Evolutionary conservation across 495 filamentous ascomycete species (phyloP), one percentile per base, ranked within the genome.

Genomic region (Aspergillus mulundensis): DNA sequence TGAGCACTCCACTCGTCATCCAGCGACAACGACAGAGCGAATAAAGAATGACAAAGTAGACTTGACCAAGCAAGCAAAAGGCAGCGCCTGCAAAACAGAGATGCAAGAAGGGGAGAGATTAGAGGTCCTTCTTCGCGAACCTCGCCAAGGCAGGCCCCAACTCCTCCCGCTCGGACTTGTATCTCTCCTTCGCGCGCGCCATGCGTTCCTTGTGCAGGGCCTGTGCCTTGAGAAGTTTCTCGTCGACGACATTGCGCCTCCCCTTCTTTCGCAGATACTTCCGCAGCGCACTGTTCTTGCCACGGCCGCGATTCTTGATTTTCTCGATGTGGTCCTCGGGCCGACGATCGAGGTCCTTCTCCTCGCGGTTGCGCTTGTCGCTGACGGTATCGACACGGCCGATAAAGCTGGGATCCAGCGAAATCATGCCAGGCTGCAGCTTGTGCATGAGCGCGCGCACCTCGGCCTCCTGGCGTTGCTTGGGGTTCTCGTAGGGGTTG

Each of bases 401-500:
- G 61, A 98, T 81, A 65, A 88, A 91, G 69, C 90, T 87, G 40
- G 94, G 95, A 58, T 97, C 85, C 2, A 97, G 75, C 10, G 90
- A 89, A 47, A 98, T 98, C 93, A 97, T 98, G 64, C 95, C 94
- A 12, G 94, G 93, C 63, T 92, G 86, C 38, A 98, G 76, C 77
- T 98, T 98, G 77, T 91, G 90, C 56, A 98, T 82, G 61, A 98
- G 78, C 7, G 80, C 77, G 69, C 86, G 87, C 58, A 98, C 91
- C 66, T 98, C 94, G n/a, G 78, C 81, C 69, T 98, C 94, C 70
- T 93, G 91, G 63, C 93, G 82, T 74, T 97, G 90, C 68, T 95
- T 93, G 54, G 81, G 83, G 56, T 87, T 96, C 71, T 97, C 95
- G 80, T 94, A 97, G n/a, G 95, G 94, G 73, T 98, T 98, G 53